Conservation (phyloP, 805 yeast species). For the Zygosaccharomyces bisporus region DNA sequence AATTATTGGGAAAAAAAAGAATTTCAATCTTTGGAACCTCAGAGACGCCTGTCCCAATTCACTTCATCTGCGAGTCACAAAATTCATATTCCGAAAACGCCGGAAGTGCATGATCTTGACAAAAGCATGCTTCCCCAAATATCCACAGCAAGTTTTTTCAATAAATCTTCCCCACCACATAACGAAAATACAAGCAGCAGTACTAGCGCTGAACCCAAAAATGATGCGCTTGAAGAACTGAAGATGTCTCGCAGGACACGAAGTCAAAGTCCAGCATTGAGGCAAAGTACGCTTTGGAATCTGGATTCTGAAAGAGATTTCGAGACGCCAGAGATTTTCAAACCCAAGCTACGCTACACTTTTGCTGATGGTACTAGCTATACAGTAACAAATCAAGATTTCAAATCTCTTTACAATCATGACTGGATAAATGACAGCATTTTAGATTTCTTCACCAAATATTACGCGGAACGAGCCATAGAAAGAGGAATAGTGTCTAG, state of each 20-base stretch:
- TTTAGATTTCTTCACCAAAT: conserved; percentile 77
- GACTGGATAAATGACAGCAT: conserved; percentile 89
- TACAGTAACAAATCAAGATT: conserved; percentile 64
- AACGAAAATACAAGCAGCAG: background rate
- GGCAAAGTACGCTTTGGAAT: conserved; percentile 14
- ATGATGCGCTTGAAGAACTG: conserved; percentile 1
- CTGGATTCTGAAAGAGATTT: conserved; percentile 17
- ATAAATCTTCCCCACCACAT: background rate
- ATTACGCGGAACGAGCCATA: conserved; percentile 43
- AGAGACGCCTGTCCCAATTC: conserved; percentile 8
- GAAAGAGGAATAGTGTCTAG: conserved; percentile 29
- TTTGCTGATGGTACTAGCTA: conserved; percentile 55
- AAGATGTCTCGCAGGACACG: conserved; percentile 15
- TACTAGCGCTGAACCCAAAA: background rate
- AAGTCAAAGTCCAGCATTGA: conserved; percentile 11
- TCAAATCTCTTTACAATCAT: conserved; percentile 69
- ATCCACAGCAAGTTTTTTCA: conserved; percentile 5
- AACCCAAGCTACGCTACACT: conserved; percentile 45
- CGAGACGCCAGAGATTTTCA: conserved; percentile 31
- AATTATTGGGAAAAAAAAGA: conserved; percentile 11
- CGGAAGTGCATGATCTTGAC: background rate
- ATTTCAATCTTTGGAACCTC: conserved; percentile 9
- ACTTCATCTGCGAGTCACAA: conserved; percentile 7
- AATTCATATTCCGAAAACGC: conserved; percentile 6
- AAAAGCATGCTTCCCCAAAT: conserved; percentile 6